phyloP scores from a whole-genome alignment of 495 filamentous ascomycete genomes.

The Neurospora africana region DNA sequence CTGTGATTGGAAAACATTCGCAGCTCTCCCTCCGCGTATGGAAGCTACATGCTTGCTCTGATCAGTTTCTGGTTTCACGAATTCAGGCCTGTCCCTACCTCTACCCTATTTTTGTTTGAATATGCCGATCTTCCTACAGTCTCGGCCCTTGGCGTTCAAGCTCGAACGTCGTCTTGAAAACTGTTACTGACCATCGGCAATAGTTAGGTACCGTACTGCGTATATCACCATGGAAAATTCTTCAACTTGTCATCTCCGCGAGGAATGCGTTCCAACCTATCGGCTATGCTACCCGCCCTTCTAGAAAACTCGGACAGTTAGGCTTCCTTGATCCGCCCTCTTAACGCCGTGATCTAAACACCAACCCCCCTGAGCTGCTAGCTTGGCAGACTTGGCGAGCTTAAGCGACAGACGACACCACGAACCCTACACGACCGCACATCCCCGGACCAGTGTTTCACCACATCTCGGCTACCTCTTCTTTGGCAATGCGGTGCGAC shows the following conservation, averaged over 20 bases:
- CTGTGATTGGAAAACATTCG: not conserved
- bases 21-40: not conserved
- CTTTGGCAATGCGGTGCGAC: not conserved
- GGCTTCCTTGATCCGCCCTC: not conserved
- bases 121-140: not conserved
- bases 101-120: not conserved
- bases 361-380: not conserved
- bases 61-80: not conserved
- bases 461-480: not conserved
- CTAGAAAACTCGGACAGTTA: not conserved
- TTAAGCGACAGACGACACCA: not conserved
- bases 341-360: not conserved
- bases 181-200: not conserved
- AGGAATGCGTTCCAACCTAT: not conserved
- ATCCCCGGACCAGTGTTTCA: not conserved
- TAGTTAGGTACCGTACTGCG: not conserved
- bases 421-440: not conserved
- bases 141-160: not conserved
- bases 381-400: not conserved
- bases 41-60: not conserved
- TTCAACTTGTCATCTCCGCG: not conserved
- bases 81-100: not conserved
- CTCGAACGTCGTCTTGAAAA: not conserved
- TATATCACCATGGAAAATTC: not conserved
- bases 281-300: not conserved